Evolutionary conservation across 345 rosid species (phyloP), one percentile per base, ranked within the genome.

Genomic region (Syzygium aqueum): DNA sequence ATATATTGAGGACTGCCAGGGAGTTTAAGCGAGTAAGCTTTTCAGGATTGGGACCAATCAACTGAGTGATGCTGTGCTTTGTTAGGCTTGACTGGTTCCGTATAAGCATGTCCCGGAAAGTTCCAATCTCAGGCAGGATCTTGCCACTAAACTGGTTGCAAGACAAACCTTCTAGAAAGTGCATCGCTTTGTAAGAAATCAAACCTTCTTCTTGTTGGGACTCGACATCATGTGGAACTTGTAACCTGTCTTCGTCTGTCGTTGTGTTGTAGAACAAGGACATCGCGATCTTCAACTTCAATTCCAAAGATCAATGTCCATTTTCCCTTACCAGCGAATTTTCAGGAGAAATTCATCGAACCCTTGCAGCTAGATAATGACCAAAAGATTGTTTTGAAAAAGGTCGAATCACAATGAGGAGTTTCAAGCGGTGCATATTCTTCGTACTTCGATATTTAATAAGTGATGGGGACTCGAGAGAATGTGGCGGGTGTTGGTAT

Each of bases 11-110:
- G 67, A 27, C 67, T 61, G 33, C 33, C 28, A 57, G 15, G 3
- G 0, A 57, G 67, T n/a, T 0, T 17, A 17, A 67, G 13, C 19
- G 5, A 16, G 0, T 15, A 65, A 67, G 46, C 78, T 16, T 40
- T 30, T 33, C 5, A 67, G 46, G 78, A 1, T 8, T 3, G 78
- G 78, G 37, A 67, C 78, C 11, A 33, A 33, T 67, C 46, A 17
- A 33, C 77, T 19, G 78, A 17, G 37, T 11, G 19, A 67, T 30
- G 19, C 77, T 65, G 33, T 33, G 37, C 78, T 33, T 40, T 67
- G 78, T 67, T 21, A 67, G 25, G 46, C 46, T 33, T 33, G 46
- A 67, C 3, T 16, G 23, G 43, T 65, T 65, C 22, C 43, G 11
- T 67, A 67, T 46, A 67, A 67, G 78, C 46, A 33, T 8, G 78